Conservation (phyloP, 371 early-diverging fungal genomes). For the Circinella minor region DNA sequence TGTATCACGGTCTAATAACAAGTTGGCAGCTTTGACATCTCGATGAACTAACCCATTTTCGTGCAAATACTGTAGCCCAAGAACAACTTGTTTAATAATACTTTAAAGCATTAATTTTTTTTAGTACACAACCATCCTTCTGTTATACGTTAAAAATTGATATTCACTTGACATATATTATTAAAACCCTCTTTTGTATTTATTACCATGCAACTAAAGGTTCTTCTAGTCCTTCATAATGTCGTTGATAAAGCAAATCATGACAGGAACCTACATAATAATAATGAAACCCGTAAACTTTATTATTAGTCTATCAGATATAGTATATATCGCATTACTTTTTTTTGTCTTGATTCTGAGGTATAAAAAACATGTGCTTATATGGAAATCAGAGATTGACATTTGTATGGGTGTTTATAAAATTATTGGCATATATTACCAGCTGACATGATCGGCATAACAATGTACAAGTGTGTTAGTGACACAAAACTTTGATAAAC, state of each 20-base stretch:
- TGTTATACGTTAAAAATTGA: too few relatives aligned
- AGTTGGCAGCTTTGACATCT: slow-evolving; percentile 94
- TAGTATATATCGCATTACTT: too few relatives aligned
- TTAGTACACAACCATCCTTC: not conserved
- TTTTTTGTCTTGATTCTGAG: too few relatives aligned
- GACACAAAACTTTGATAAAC: slow-evolving; percentile 68
- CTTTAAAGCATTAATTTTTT: slow-evolving; percentile 17
- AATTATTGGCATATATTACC: slow-evolving; percentile 32
- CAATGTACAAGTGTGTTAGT: slow-evolving; percentile 60
- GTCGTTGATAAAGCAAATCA: slow-evolving; percentile 32
- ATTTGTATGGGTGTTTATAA: not conserved
- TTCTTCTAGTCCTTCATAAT: slow-evolving; percentile 37
- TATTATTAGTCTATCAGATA: too few relatives aligned
- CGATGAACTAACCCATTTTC: slow-evolving; percentile 91
- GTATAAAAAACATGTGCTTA: too few relatives aligned
- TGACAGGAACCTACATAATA: slow-evolving; percentile 39
- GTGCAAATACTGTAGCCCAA: slow-evolving; percentile 90
- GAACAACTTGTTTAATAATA: slow-evolving; percentile 85
- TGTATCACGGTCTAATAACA: slow-evolving; percentile 80
- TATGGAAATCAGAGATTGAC: too few relatives aligned
- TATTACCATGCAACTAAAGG: slow-evolving; percentile 38
- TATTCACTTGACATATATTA: not conserved
- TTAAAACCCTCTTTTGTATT: not conserved
- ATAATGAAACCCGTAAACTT: too few relatives aligned
- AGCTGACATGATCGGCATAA: slow-evolving; percentile 70